Conservation (phyloP, 305 asterid genomes). For the Solanum hybrid region DNA sequence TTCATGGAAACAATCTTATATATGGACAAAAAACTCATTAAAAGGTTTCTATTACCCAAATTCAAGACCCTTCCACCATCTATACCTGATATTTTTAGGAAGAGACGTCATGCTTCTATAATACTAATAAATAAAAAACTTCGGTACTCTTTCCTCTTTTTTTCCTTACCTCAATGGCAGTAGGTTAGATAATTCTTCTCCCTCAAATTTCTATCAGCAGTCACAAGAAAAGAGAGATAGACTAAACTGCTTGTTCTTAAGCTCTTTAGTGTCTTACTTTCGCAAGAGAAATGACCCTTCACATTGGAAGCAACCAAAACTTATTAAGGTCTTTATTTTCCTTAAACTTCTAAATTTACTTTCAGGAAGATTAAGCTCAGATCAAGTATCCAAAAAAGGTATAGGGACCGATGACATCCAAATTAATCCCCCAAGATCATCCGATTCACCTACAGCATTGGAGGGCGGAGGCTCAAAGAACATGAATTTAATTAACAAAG, state of each 20-base stretch:
- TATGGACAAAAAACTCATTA: background rate
- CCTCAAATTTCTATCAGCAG: background rate
- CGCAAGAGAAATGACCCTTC: constrained; percentile 3
- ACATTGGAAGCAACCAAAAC: background rate
- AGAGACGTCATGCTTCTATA: background rate
- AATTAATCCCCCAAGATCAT: constrained; percentile 1
- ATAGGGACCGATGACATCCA: background rate
- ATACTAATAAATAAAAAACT: background rate
- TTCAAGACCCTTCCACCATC: background rate
- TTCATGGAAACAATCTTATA: background rate
- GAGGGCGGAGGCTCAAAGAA: background rate
- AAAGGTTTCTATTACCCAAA: background rate
- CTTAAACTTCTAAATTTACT: background rate
- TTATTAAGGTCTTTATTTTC: background rate
- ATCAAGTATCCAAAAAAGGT: background rate
- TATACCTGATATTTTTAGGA: background rate
- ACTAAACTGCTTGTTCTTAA: background rate
- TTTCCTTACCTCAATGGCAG: background rate
- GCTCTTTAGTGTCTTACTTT: background rate
- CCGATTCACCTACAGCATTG: background rate
- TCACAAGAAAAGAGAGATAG: background rate
- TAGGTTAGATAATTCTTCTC: background rate
- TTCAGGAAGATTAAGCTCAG: background rate
- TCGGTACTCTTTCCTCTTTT: background rate
- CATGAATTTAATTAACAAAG: background rate